Evolutionary conservation across 163 green algal species (phyloP).

Genomic region (Chloroidium sp.): DNA sequence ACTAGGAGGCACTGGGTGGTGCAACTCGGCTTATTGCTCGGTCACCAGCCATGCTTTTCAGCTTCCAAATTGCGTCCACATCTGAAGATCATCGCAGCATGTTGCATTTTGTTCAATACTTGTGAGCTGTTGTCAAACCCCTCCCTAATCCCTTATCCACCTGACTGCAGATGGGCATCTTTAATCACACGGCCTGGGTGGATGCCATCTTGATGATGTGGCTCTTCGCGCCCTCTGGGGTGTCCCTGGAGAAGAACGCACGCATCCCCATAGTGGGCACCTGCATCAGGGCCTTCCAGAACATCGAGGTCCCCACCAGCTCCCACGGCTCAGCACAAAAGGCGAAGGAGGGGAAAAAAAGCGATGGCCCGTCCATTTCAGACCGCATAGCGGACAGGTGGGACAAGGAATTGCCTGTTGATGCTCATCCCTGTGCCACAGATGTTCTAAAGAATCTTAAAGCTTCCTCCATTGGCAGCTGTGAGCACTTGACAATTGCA

Average conservation of each 20-base stretch:
- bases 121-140: no score
- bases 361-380: constrained; percentile 1
- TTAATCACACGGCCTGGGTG: constrained; percentile 45
- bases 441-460: no score
- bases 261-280: constrained; percentile 34
- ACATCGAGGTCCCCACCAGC: constrained; percentile 33
- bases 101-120: no score
- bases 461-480: no score
- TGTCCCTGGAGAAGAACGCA: constrained; percentile 24
- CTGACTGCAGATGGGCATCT: constrained; percentile 29
- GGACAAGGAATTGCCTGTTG: no score
- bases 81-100: no score
- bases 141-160: background rate
- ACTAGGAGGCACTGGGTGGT: no score
- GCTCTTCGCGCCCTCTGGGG: constrained; percentile 23
- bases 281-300: constrained; percentile 40
- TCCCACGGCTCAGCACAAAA: constrained; percentile 1
- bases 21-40: no score
- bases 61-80: no score
- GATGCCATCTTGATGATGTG: constrained; percentile 39
- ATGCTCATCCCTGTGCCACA: no score
- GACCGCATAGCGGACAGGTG: background rate
- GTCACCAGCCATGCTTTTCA: no score
- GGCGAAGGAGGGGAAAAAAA: background rate
- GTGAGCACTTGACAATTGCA: no score